phyloP scores from a whole-genome alignment of 2,329 filamentous ascomycete genomes.

The Colletotrichum gigasporum region DNA sequence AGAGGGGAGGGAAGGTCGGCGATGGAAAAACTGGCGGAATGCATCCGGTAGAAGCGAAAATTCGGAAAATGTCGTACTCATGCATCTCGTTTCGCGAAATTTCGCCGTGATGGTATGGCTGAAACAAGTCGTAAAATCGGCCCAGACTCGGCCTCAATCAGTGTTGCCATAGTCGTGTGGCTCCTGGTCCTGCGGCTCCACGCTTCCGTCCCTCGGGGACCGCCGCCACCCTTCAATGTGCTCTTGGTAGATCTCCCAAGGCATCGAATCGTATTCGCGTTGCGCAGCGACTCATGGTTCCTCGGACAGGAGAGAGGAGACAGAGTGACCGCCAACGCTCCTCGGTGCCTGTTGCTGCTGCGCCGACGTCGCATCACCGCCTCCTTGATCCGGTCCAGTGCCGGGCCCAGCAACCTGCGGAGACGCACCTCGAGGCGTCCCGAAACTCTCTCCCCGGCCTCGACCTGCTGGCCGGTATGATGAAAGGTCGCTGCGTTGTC shows the following conservation, averaged over 20 bases:
- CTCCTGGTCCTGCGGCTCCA: conserved; percentile 42
- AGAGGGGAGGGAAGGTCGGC: background rate
- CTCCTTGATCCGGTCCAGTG: conserved; percentile 41
- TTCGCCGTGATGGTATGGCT: conserved; percentile 32
- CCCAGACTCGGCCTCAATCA: conserved; percentile 34
- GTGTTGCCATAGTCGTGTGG: conserved; percentile 41
- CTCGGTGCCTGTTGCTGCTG: conserved; percentile 35
- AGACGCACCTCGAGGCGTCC: conserved; percentile 46
- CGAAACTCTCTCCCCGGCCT: conserved; percentile 45
- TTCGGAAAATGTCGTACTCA: conserved; percentile 28
- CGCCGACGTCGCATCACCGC: conserved; percentile 22
- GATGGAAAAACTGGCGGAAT: background rate
- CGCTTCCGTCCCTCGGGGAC: conserved; percentile 34
- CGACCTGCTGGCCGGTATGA: conserved; percentile 54
- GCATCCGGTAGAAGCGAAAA: conserved; percentile 10
- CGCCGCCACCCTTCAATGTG: conserved; percentile 22
- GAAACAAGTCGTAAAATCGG: conserved; percentile 42
- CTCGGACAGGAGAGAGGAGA: conserved; percentile 55
- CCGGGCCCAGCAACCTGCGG: conserved; percentile 45
- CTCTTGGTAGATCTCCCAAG: conserved; percentile 31
- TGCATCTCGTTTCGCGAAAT: conserved; percentile 30
- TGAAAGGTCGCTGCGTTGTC: conserved; percentile 73
- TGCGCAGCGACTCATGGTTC: conserved; percentile 40
- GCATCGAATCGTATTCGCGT: background rate
- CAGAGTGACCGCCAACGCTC: conserved; percentile 44